A percentile compares a stretch with the other conserved stretches of the same genome.
Evolutionary conservation across 306 rosid genomes (phyloP).

Genomic region (Clitoria ternatea): DNA sequence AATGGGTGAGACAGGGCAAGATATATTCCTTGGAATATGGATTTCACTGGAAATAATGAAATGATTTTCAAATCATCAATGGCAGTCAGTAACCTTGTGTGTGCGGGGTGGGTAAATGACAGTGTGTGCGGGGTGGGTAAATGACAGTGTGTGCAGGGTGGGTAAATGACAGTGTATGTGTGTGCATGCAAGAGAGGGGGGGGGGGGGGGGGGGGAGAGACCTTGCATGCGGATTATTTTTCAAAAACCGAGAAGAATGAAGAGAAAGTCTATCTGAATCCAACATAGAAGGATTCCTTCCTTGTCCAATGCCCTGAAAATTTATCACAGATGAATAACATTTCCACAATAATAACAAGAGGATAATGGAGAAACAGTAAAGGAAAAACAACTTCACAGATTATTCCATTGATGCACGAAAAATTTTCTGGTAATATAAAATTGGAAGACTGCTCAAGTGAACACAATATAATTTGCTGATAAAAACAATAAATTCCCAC

Average conservation of each 20-base stretch:
- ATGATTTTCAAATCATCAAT: conserved; percentile 25
- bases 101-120: background rate
- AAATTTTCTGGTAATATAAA: background rate
- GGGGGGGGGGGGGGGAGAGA: conserved; percentile 13
- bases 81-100: background rate
- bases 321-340: conserved; percentile 21
- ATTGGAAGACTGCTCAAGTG: background rate
- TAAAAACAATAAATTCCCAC: background rate
- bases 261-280: conserved; percentile 77
- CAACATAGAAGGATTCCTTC: conserved; percentile 45
- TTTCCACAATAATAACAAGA: background rate
- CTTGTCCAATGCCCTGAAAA: conserved; percentile 66
- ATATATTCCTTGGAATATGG: conserved; percentile 67
- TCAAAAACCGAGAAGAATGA: conserved; percentile 74
- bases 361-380: conserved; percentile 1
- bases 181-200: background rate
- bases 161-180: background rate
- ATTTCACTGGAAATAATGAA: conserved; percentile 57
- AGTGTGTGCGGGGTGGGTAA: background rate
- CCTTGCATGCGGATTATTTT: conserved; percentile 59
- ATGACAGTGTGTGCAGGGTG: background rate
- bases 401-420: background rate
- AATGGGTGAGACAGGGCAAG: conserved; percentile 91
- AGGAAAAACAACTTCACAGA: background rate
- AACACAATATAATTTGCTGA: background rate